Evolutionary conservation across 129 eudicot genomes (phyloP).

Genomic region (Rutidosis leptorrhynchoides): DNA sequence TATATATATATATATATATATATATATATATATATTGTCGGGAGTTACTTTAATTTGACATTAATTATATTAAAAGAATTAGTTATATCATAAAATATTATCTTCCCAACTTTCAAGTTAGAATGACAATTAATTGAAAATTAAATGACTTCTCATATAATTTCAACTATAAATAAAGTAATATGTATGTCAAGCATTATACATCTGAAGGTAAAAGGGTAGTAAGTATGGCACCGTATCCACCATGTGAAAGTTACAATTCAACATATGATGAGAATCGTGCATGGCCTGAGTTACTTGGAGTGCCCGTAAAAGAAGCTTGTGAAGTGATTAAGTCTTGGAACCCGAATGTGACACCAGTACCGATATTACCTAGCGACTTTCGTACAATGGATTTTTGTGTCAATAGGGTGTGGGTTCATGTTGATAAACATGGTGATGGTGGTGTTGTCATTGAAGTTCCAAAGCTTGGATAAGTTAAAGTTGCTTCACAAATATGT

Average conservation of each 20-base stretch:
- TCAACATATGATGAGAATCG: no score
- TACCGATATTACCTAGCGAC: neutral
- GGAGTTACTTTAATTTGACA: no score
- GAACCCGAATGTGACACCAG: neutral
- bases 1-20: no score
- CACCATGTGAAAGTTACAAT: neutral
- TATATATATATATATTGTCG: no score
- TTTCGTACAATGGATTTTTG: neutral
- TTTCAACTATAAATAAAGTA: conserved; percentile 2
- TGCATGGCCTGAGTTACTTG: conserved; percentile 6
- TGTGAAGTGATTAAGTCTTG: conserved; percentile 1
- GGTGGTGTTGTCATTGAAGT: conserved; percentile 6
- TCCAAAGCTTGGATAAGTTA: neutral
- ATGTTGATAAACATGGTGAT: conserved; percentile 10
- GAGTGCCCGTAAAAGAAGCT: neutral
- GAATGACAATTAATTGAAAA: no score
- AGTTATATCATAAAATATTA: no score
- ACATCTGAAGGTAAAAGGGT: neutral
- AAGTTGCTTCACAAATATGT: no score
- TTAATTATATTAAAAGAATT: no score
- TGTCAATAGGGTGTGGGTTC: conserved; percentile 3
- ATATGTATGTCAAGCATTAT: neutral
- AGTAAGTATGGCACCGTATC: conserved; percentile 4
- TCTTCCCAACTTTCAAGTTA: no score
- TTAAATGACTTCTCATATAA: neutral